Evolutionary conservation across 495 filamentous ascomycete species (phyloP).

Genomic region (Penicillium parvum): DNA sequence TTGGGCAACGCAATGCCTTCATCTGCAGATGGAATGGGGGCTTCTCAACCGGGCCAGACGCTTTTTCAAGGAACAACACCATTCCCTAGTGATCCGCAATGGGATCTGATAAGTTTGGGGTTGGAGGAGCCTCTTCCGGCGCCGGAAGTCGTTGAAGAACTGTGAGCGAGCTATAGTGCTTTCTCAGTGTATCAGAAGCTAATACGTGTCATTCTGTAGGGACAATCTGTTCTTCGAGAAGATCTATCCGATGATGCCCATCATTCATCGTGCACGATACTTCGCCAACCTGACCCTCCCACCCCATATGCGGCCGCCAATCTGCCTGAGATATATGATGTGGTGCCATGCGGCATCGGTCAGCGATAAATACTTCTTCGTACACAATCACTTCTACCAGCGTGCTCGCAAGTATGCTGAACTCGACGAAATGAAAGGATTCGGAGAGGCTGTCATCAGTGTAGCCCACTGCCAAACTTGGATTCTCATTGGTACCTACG

Average conservation of each 20-base stretch:
- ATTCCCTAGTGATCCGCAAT: slow-evolving; percentile 52
- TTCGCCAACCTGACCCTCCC: slow-evolving; percentile 79
- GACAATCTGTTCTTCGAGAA: slow-evolving; percentile 88
- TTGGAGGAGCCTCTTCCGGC: slow-evolving; percentile 86
- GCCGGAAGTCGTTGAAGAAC: slow-evolving; percentile 82
- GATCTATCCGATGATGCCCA: slow-evolving; percentile 76
- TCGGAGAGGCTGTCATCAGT: slow-evolving; percentile 81
- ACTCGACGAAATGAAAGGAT: slow-evolving; percentile 85
- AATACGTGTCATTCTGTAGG: slow-evolving; percentile 35
- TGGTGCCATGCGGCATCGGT: slow-evolving; percentile 85
- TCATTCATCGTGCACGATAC: slow-evolving; percentile 86
- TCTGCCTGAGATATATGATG: slow-evolving; percentile 87
- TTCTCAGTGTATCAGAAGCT: slow-evolving; percentile 2
- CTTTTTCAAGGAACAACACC: slow-evolving; percentile 16
- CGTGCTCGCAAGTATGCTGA: slow-evolving; percentile 87
- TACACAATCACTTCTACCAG: slow-evolving; percentile 83
- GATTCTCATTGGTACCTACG: slow-evolving; percentile 72
- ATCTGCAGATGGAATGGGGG: slow-evolving; percentile 20
- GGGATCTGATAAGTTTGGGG: slow-evolving; percentile 94
- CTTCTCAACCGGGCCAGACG: slow-evolving; percentile 19
- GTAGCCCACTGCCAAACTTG: slow-evolving; percentile 80
- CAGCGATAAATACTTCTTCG: slow-evolving; percentile 68
- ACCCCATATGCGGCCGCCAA: slow-evolving; percentile 79
- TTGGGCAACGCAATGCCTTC: slow-evolving; percentile 21
- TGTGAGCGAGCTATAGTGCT: slow-evolving; percentile 52